Base-by-base conservation (phyloP, 257 asterid genomes). In the Gynochthodes officinalis region DNA sequence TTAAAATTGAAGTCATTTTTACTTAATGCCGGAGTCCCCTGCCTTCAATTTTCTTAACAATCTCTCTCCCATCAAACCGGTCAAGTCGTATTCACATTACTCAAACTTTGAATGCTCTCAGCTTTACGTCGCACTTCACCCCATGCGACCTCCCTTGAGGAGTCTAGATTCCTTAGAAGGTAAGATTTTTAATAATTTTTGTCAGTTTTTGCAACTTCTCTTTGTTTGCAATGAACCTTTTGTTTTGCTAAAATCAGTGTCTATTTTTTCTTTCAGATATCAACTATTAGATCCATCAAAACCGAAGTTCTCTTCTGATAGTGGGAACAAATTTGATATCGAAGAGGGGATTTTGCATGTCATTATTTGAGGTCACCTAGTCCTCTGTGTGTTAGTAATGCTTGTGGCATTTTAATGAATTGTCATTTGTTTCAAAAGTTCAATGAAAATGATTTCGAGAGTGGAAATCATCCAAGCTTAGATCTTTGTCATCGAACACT, bases 1-100 rank as follows among this genome's bases (percentile, higher is more conserved):
- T 73, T 75, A 4, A 66, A 35, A 53, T 19, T 76, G 63, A 70
- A 7, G 6, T 3, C 3, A 4, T 30, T 58, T 44, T 35, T 35
- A 42, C 37, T n/a, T n/a, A n/a, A 9, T 83, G 88, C 95, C 92
- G 99, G 99, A 95, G 35, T 95, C 98, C 35, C 99, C 99, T 12
- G 94, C 92, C 64, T 92, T 80, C 62, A 95, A 76, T 82, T 95
- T 95, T 62, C 92, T 95, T 73, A 92, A 92, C 84, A 92, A 61
- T 73, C 96, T 95, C 71, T 95, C 99, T 28, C 99, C 99, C 33
- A 95, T 95, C 79, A 82, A 87, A 77, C 92, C 85, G 10, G 87
- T 86, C 32, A 92, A 87, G 86, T 86, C 98, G n/a, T 61, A 75
- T 80, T 44, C 93, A 87, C 89, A 85, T 85, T 66, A 72, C 88